phyloP scores from a whole-genome alignment of 2,329 filamentous ascomycete genomes.

The Fusarium luffae region DNA sequence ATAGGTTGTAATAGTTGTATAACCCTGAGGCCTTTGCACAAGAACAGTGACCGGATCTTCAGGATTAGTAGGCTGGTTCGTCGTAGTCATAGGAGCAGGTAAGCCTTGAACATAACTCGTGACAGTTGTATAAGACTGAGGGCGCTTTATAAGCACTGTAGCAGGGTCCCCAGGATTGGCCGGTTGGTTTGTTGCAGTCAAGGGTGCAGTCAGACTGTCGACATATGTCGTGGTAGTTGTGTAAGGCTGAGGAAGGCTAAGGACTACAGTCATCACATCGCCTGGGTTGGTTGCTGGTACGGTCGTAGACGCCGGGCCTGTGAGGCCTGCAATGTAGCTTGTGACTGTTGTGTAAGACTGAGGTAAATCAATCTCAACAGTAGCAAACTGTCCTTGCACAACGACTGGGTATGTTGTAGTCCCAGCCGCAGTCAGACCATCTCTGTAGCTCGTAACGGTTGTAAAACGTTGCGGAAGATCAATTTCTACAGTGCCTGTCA shows the following conservation, averaged over 20 bases:
- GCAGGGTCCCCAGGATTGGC: background rate
- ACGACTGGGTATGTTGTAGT: background rate
- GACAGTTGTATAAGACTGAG: background rate
- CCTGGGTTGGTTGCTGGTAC: background rate
- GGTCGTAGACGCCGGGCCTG: background rate
- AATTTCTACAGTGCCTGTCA: background rate
- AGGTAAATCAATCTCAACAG: slow-evolving; percentile 2
- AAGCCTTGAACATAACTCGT: background rate
- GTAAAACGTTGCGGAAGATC: background rate
- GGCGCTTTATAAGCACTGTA: background rate
- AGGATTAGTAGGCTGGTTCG: background rate
- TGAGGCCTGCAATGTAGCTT: background rate
- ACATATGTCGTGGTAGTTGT: background rate
- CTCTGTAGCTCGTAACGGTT: background rate
- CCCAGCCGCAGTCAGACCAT: background rate
- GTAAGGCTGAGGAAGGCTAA: background rate
- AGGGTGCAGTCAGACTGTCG: background rate
- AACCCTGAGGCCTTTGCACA: background rate
- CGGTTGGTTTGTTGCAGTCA: background rate
- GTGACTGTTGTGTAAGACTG: slow-evolving; percentile 1
- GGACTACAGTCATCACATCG: background rate
- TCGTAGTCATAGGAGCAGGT: background rate
- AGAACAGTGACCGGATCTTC: background rate
- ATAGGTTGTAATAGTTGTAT: background rate
- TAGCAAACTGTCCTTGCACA: background rate